Evolutionary conservation across 1,284 basidiomycete species (phyloP).

Genomic region (Peniophora sp.): DNA sequence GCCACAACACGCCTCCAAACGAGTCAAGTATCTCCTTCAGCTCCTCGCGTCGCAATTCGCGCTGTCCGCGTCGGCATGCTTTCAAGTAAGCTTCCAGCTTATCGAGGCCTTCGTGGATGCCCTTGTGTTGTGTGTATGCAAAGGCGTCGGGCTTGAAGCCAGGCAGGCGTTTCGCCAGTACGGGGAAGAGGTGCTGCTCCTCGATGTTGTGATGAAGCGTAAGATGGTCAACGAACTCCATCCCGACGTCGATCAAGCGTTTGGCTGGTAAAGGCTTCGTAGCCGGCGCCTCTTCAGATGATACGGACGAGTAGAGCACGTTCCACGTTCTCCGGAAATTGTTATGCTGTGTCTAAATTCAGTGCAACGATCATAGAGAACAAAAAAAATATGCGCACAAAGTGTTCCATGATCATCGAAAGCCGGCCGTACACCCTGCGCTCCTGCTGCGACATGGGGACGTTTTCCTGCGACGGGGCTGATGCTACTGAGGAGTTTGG

Average conservation of each 20-base stretch:
- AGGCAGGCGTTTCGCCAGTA: constrained; percentile 54
- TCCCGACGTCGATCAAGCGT: not conserved
- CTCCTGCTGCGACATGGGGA: not conserved
- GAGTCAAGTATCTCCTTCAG: constrained; percentile 54
- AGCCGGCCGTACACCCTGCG: not conserved
- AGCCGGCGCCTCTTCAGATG: not conserved
- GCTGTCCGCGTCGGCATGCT: constrained; percentile 39
- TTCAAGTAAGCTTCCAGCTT: constrained; percentile 38
- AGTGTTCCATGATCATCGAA: not conserved
- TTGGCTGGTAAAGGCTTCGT: not conserved
- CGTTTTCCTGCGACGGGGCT: no score
- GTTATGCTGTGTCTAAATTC: not conserved
- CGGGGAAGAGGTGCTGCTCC: constrained; percentile 56
- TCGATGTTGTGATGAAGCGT: constrained; percentile 65
- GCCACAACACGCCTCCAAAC: constrained; percentile 59
- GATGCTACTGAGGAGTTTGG: no score
- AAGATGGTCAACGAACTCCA: constrained; percentile 30
- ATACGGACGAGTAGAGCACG: not conserved
- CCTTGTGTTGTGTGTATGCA: constrained; percentile 54
- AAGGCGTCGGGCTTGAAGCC: constrained; percentile 44
- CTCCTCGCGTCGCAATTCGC: constrained; percentile 46
- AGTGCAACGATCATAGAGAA: not conserved
- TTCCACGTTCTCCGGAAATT: not conserved
- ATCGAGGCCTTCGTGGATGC: constrained; percentile 64
- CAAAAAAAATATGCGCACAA: not conserved